Evolutionary conservation across 2,329 filamentous ascomycete genomes (phyloP), one percentile per base, ranked within the genome.

Genomic region (Colletotrichum orchidophilum): DNA sequence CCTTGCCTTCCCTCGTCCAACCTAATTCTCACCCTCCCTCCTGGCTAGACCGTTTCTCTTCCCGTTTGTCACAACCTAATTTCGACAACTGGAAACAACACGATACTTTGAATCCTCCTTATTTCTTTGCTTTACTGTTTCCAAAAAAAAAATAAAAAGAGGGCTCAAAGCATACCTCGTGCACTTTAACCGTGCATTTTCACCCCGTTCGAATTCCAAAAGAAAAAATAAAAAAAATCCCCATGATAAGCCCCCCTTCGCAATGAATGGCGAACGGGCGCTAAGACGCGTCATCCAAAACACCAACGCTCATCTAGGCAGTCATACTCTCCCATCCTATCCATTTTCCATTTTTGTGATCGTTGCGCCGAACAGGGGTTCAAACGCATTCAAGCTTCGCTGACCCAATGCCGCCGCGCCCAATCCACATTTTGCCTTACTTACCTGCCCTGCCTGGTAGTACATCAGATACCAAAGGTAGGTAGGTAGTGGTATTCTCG

Each of bases 201-300:
- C 21, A 7, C 18, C 18, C 21, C 5, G 21, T 6, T 26, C 7
- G 49, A 52, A 52, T 26, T 15, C 7, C 49, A 26, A 13, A 12
- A 52, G 35, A 15, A 18, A n/a, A 21, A 12, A 18, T 13, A 8
- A 3, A 24, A 27, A 39, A 27, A 18, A 33, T 33, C 26, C 13
- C 8, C 12, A 18, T 26, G 24, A 5, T 13, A 13, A 9, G 5
- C n/a, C 13, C 24, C 57, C 35, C n/a, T n/a, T 50, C n/a, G 27
- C n/a, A 27, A 42, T 9, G 15, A 11, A 7, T 39, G 18, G 55
- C 26, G 58, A 31, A 52, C 13, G 42, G n/a, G 13, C n/a, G 27
- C 59, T 1, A 27, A 62, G 59, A 62, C 46, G 29, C 46, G 46
- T 62, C 59, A 62, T 15, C 59, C 46, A 52, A 35, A 52, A 52